Conservation (phyloP, 1,139 yeast species). For the Zygotorulaspora mrakii region DNA sequence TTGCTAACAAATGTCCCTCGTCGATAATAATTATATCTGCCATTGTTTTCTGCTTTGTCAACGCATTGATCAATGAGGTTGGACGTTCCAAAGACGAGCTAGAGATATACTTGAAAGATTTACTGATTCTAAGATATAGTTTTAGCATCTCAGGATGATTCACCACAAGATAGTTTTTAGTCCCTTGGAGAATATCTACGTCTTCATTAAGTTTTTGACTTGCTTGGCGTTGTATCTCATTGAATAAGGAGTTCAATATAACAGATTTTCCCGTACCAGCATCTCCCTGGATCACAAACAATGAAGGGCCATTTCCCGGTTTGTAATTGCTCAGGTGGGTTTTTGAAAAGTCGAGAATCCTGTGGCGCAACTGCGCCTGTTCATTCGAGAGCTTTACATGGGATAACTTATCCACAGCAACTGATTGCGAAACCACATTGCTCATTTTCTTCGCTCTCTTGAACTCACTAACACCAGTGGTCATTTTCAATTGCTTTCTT, state of each 20-base stretch:
- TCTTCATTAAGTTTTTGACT: slow-evolving; percentile 13
- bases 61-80: slow-evolving; percentile 40
- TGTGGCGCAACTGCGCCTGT: slow-evolving; percentile 33
- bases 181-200: slow-evolving; percentile 25
- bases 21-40: slow-evolving; percentile 41
- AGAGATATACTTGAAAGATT: slow-evolving; percentile 36
- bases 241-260: slow-evolving; percentile 72
- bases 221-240: slow-evolving; percentile 41
- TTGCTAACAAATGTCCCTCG: slow-evolving; percentile 43
- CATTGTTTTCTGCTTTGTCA: slow-evolving; percentile 24
- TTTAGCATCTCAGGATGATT: slow-evolving; percentile 46
- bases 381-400: slow-evolving; percentile 38
- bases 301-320: slow-evolving; percentile 28
- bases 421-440: slow-evolving; percentile 11
- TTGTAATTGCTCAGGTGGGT: slow-evolving; percentile 23
- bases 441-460: slow-evolving; percentile 13
- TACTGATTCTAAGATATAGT: slow-evolving; percentile 40
- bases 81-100: slow-evolving; percentile 42
- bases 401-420: slow-evolving; percentile 37
- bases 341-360: slow-evolving; percentile 33
- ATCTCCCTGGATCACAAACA: slow-evolving; percentile 46
- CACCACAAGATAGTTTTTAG: slow-evolving; percentile 39
- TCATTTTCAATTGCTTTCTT: slow-evolving; percentile 12
- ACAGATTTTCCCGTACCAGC: slow-evolving; percentile 61
- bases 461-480: slow-evolving; percentile 10